phyloP scores from a whole-genome alignment of 2,329 filamentous ascomycete genomes.

The Paramyrothecium sp. region DNA sequence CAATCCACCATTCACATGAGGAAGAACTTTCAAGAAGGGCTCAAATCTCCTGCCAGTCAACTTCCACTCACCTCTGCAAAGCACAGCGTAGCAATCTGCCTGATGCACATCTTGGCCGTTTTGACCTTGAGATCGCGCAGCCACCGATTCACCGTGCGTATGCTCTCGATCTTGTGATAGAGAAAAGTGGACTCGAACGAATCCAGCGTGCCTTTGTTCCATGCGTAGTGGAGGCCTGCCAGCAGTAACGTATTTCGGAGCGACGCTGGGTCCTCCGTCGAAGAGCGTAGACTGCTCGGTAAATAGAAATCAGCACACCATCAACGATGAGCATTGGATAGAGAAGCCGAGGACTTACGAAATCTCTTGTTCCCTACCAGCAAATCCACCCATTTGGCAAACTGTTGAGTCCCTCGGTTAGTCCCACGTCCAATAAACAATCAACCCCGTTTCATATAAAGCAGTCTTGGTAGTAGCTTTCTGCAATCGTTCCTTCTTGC shows the following conservation, averaged over 20 bases:
- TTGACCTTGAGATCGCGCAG: slow-evolving; percentile 6
- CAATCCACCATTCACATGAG: too few species aligned
- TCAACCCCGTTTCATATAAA: too few species aligned
- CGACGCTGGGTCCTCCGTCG: slow-evolving; percentile 15
- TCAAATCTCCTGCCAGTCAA: background rate
- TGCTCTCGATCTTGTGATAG: slow-evolving; percentile 16
- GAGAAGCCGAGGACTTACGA: background rate
- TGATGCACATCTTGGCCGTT: slow-evolving; percentile 13
- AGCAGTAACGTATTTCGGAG: slow-evolving; percentile 17
- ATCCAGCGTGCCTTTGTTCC: slow-evolving; percentile 14
- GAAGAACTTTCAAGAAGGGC: background rate
- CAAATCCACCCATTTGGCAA: background rate
- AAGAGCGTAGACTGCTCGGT: slow-evolving; percentile 13
- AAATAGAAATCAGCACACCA: too few species aligned
- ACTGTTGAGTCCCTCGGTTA: background rate
- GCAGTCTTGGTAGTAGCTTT: too few species aligned
- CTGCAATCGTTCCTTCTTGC: too few species aligned
- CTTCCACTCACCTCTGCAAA: slow-evolving; percentile 11
- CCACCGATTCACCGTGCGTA: slow-evolving; percentile 15
- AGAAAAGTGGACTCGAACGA: slow-evolving; percentile 16
- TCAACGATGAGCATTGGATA: rapidly evolving
- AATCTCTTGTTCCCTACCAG: background rate
- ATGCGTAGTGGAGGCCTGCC: slow-evolving; percentile 17
- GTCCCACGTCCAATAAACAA: background rate
- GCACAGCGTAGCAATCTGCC: slow-evolving; percentile 15